phyloP scores from a whole-genome alignment of 1,284 basidiomycete genomes.

The Volvariella volvacea region DNA sequence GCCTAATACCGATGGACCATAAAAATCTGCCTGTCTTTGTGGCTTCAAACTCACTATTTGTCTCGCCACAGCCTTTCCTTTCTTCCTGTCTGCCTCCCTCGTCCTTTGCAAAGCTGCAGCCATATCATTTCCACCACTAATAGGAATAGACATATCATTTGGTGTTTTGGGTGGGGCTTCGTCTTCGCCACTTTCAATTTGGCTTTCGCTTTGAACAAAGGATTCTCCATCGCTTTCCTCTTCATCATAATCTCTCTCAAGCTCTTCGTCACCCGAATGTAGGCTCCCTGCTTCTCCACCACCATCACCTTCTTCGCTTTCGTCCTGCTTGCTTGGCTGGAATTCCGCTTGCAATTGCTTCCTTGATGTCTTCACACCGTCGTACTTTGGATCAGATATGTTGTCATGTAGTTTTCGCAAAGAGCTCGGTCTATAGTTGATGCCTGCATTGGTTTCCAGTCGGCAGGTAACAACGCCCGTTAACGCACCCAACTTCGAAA shows the following conservation, averaged over 20 bases:
- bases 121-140: slow-evolving; percentile 33
- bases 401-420: slow-evolving; percentile 59
- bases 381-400: slow-evolving; percentile 70
- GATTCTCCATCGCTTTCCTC: slow-evolving; percentile 21
- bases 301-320: slow-evolving; percentile 24
- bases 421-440: slow-evolving; percentile 63
- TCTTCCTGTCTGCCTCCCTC: slow-evolving; percentile 59
- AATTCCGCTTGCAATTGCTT: slow-evolving; percentile 34
- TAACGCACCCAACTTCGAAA: slow-evolving; percentile 70
- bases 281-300: slow-evolving; percentile 20
- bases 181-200: slow-evolving; percentile 14
- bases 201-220: slow-evolving; percentile 6
- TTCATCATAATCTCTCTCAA: slow-evolving; percentile 12
- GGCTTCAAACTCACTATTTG: slow-evolving; percentile 61
- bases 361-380: slow-evolving; percentile 57
- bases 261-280: slow-evolving; percentile 18
- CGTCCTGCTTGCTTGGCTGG: slow-evolving; percentile 20
- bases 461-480: too few species aligned
- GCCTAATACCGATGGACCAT: slow-evolving; percentile 40
- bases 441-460: too few species aligned
- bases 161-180: slow-evolving; percentile 3
- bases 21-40: slow-evolving; percentile 6
- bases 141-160: too few species aligned
- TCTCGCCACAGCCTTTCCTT: slow-evolving; percentile 76
- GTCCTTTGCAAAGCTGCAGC: slow-evolving; percentile 48